Base-by-base conservation (phyloP, 192 early-diverging fungal species). In the Linnemannia hyalina region DNA sequence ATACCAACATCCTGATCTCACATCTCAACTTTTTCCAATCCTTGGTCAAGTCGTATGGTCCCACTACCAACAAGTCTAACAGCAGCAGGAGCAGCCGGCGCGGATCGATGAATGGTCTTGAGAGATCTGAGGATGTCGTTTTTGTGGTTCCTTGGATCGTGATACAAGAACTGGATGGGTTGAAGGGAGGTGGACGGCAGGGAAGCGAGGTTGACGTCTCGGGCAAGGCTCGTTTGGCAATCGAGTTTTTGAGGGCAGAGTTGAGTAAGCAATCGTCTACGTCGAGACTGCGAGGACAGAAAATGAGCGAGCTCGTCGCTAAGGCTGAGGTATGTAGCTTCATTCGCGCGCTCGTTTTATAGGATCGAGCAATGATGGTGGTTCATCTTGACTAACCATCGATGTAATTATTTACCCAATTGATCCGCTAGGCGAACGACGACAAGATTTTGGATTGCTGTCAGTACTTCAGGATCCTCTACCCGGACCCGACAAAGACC, bases 391-490 rank as follows among this genome's bases (percentile, higher is more conserved):
- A 0, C 13, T 57, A 26, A 57, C 55, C 32, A 15, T 23, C 32
- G 1, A 46, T 15, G 4, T 60, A 70, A 20, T 2, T 65, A 18
- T 29, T 32, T 49, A 52, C 70, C 20, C 46, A 11, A 44, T 44
- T 68, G 11, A 68, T 47, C 9, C 15, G 4, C 47, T 42, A 88
- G 84, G 82, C 74, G 60, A 91, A 90, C 46, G 93, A 93, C 52
- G 93, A 93, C 63, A 75, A 80, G 36, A 93, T 93, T 73, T 73
- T 93, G 13, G 91, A 92, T 68, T 93, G 93, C 68, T 93, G 93
- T 73, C 80, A 89, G 73, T 92, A 87, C 68, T 83, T 74, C 57
- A 47, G 78, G 40, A 81, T 82, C 68, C 76, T 88, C n/a, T 90
- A 89, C 71, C 41, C 77, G 6, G 72, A 70, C 47, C 36, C 42